A percentile compares a stretch with the other conserved stretches of the same genome.
phyloP scores from a whole-genome alignment of 805 yeast genomes.

The Suhomyces pyralidae region DNA sequence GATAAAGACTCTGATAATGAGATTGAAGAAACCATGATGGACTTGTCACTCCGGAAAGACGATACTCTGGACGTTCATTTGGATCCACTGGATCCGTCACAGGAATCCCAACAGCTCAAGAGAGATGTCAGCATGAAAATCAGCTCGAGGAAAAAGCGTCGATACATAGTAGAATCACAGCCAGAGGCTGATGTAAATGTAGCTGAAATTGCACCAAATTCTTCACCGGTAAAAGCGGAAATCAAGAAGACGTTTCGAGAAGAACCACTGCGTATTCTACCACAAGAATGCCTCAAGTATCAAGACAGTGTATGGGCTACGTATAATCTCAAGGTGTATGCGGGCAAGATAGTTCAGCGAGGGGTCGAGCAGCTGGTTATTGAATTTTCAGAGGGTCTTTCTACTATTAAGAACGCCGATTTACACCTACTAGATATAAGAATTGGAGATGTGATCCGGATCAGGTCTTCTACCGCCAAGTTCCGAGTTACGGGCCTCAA shows the following conservation, averaged over 20 bases:
- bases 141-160: not conserved
- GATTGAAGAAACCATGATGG: not conserved
- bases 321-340: constrained; percentile 46
- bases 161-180: constrained; percentile 15
- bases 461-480: constrained; percentile 26
- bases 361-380: constrained; percentile 31
- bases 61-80: not conserved
- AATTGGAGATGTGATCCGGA: constrained; percentile 52
- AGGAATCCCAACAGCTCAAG: not conserved
- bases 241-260: constrained; percentile 6
- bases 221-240: not conserved
- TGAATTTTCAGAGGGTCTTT: constrained; percentile 39
- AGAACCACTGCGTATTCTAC: constrained; percentile 1
- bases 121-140: not conserved
- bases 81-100: not conserved
- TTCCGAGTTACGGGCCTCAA: constrained; percentile 48
- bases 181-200: constrained; percentile 3
- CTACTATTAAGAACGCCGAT: constrained; percentile 33
- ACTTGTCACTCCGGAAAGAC: not conserved
- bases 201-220: not conserved
- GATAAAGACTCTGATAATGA: not conserved
- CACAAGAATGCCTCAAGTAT: constrained; percentile 10
- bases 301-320: constrained; percentile 51
- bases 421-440: constrained; percentile 50
- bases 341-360: constrained; percentile 41